These are phyloP conservation scores for Fusarium sublunatum DNA, from an alignment of 2,329 filamentous ascomycete genomes.

Conservation along the genomic window DNA sequence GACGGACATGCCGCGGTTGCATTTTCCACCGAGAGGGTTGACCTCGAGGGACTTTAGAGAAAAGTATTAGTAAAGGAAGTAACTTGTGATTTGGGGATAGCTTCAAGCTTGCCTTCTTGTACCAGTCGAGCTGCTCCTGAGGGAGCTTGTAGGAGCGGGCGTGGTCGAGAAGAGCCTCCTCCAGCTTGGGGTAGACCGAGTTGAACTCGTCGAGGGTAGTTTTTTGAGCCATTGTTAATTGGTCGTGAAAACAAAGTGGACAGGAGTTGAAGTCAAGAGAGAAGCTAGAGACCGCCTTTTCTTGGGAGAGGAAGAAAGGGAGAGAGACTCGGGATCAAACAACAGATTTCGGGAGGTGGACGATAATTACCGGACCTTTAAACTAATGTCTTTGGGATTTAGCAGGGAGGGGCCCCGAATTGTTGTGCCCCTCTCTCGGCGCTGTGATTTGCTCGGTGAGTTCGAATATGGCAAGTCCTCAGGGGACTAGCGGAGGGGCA, in stretches of 20 bases:
- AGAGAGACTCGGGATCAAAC: constrained; percentile 14
- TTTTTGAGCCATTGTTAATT: constrained; percentile 69
- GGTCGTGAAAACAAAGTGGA: constrained; percentile 2
- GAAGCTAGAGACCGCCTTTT: constrained; percentile 29
- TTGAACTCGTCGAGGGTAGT: constrained; percentile 89
- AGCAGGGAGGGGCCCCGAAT: background rate
- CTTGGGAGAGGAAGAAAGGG: constrained; percentile 13
- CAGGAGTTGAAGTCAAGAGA: background rate
- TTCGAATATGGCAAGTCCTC: constrained; percentile 29
- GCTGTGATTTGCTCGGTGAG: constrained; percentile 43
- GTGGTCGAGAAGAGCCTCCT: constrained; percentile 83
- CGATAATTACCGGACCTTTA: constrained; percentile 41
- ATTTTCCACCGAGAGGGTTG: constrained; percentile 95
- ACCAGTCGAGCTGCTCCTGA: constrained; percentile 84
- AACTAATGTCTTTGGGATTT: constrained; percentile 12
- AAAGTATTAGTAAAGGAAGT: background rate
- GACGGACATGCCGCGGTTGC: constrained; percentile 98
- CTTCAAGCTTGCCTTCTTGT: constrained; percentile 72
- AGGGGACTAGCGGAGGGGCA: constrained; percentile 25
- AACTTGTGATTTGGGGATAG: background rate
- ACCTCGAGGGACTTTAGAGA: constrained; percentile 71
- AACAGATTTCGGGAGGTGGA: constrained; percentile 29
- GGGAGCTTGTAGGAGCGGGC: constrained; percentile 86
- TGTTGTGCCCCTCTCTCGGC: constrained; percentile 42
- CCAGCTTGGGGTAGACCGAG: constrained; percentile 85